phyloP scores from a whole-genome alignment of 2,329 filamentous ascomycete genomes.

The Sordariomycetes sp. region DNA sequence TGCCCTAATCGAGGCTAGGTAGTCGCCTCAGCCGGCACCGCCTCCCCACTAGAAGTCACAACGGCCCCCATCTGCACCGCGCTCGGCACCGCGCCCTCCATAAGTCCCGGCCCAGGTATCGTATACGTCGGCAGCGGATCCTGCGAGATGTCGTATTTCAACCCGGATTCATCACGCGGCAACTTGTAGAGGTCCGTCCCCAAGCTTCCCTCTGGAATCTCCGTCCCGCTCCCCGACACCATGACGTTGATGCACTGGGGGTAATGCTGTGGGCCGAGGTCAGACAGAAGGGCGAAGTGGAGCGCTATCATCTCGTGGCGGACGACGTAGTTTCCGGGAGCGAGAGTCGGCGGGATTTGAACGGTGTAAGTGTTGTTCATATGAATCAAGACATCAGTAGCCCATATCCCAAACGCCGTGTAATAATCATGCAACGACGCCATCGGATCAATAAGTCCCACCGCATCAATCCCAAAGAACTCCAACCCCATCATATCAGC shows the following conservation, averaged over 20 bases:
- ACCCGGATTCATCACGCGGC: constrained; percentile 19
- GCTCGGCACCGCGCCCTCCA: constrained; percentile 5
- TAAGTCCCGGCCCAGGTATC: constrained; percentile 16
- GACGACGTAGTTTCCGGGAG: constrained; percentile 38
- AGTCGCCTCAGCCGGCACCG: neutral
- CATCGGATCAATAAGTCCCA: constrained; percentile 37
- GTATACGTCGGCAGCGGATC: constrained; percentile 16
- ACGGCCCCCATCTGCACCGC: neutral
- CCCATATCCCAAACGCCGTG: constrained; percentile 22
- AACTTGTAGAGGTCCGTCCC: constrained; percentile 21
- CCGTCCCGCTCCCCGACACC: constrained; percentile 24
- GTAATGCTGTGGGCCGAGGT: constrained; percentile 31
- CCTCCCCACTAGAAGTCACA: neutral
- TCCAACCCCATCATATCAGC: constrained; percentile 35
- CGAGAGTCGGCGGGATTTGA: constrained; percentile 30
- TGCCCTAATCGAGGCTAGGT: no score
- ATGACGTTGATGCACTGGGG: constrained; percentile 36
- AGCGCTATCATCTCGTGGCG: constrained; percentile 43
- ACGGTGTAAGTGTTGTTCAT: constrained; percentile 34
- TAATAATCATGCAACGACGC: constrained; percentile 28
- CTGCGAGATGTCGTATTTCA: constrained; percentile 22
- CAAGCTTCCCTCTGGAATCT: constrained; percentile 13
- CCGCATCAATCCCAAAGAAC: constrained; percentile 47
- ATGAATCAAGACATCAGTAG: constrained; percentile 28
- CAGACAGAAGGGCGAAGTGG: constrained; percentile 26